Evolutionary conservation across 2,329 filamentous ascomycete species (phyloP).

Genomic region (Coniochaeta sp.): DNA sequence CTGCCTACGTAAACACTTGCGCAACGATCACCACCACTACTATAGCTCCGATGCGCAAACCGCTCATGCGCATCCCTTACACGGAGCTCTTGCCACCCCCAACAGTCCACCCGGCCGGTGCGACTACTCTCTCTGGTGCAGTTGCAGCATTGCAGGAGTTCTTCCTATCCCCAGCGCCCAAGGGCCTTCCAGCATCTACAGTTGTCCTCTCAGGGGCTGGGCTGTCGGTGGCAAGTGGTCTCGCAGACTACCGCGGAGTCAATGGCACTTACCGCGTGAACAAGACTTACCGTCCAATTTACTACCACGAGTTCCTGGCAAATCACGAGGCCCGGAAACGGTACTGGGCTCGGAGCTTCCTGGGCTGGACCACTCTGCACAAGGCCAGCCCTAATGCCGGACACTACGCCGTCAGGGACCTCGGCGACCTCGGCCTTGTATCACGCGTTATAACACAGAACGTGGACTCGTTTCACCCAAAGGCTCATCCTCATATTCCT

Average conservation of each 20-base stretch:
- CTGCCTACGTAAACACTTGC: constrained; percentile 2
- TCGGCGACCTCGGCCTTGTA: constrained; percentile 67
- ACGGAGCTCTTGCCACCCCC: constrained; percentile 74
- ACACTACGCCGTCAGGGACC: constrained; percentile 68
- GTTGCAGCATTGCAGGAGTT: constrained; percentile 72
- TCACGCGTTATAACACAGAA: constrained; percentile 86
- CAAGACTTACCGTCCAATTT: constrained; percentile 83
- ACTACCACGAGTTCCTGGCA: constrained; percentile 79
- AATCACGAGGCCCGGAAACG: constrained; percentile 81
- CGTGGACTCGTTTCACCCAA: constrained; percentile 86
- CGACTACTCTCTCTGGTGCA: constrained; percentile 63
- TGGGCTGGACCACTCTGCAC: constrained; percentile 81
- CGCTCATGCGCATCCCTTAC: constrained; percentile 83
- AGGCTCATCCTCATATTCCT: constrained; percentile 64
- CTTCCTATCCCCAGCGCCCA: constrained; percentile 53
- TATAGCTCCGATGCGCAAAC: constrained; percentile 50
- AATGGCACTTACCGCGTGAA: constrained; percentile 92
- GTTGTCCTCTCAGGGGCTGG: constrained; percentile 70
- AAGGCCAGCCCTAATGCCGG: constrained; percentile 72
- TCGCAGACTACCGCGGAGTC: constrained; percentile 85
- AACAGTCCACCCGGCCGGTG: constrained; percentile 64
- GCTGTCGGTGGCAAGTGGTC: constrained; percentile 84
- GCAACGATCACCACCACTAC: not conserved
- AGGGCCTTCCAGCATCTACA: constrained; percentile 37
- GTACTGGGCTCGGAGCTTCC: constrained; percentile 92